phyloP scores from a whole-genome alignment of 2,329 filamentous ascomycete genomes.

The Plectosphaerella sp. region DNA sequence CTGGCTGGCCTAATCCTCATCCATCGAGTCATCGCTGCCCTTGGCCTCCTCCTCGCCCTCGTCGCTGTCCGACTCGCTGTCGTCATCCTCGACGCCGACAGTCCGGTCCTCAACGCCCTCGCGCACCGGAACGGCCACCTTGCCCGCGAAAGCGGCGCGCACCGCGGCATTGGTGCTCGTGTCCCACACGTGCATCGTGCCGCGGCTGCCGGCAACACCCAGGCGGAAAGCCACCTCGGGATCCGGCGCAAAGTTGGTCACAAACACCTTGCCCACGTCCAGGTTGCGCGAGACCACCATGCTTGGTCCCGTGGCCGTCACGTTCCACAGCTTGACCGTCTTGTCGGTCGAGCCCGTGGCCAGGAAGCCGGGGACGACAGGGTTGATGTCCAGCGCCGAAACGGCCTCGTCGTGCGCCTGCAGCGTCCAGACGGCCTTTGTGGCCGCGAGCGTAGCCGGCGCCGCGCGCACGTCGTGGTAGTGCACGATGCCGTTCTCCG shows the following conservation, averaged over 20 bases:
- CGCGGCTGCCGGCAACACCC: slow-evolving; percentile 91
- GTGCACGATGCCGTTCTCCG: slow-evolving; percentile 86
- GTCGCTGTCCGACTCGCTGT: slow-evolving; percentile 63
- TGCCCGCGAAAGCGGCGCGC: slow-evolving; percentile 72
- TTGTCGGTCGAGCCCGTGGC: slow-evolving; percentile 92
- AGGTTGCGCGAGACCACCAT: slow-evolving; percentile 91
- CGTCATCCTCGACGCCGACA: slow-evolving; percentile 66
- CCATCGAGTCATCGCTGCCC: slow-evolving; percentile 49
- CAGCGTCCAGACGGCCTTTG: slow-evolving; percentile 87
- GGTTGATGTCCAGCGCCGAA: slow-evolving; percentile 90
- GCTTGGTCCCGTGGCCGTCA: slow-evolving; percentile 72
- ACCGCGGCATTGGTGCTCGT: slow-evolving; percentile 89
- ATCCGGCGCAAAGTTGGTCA: slow-evolving; percentile 85
- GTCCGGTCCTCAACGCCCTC: slow-evolving; percentile 69
- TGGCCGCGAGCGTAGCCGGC: slow-evolving; percentile 65
- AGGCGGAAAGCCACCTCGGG: slow-evolving; percentile 86
- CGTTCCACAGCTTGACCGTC: slow-evolving; percentile 95
- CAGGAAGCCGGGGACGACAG: slow-evolving; percentile 84
- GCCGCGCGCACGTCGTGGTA: slow-evolving; percentile 82
- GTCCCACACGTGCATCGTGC: slow-evolving; percentile 90
- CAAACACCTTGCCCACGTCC: slow-evolving; percentile 93
- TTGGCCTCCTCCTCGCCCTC: slow-evolving; percentile 41
- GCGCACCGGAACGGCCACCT: slow-evolving; percentile 53
- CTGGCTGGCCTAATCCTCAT: slow-evolving; percentile 40
- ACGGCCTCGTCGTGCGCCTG: slow-evolving; percentile 93